Base-by-base conservation (phyloP, 2,329 filamentous ascomycete species). In the Scytalidium sp. region DNA sequence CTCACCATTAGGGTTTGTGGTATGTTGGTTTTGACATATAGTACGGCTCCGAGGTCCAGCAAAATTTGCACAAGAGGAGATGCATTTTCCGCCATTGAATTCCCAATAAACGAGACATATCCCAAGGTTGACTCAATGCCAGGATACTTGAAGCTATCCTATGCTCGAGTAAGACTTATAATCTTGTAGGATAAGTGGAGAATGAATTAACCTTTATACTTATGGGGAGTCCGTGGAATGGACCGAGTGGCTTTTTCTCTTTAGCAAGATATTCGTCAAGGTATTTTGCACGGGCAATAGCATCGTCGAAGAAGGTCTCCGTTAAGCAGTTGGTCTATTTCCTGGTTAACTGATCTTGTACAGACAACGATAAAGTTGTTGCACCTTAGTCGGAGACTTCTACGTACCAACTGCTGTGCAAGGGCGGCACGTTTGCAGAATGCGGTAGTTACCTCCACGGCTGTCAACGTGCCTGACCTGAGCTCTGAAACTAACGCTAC, bases 11-110 rank as follows among this genome's bases (percentile, higher is more conserved):
- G 64, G 0, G 76, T 76, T 51, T 80, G 77, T 1, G 85, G 84
- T 2, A 88, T 71, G 56, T 87, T 88, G 1, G 85, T 87, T 66
- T 88, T 88, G 53, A 78, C 75, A 54, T 87, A 85, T 19, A 85
- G 68, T 0, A 88, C 73, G 1, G 84, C 84, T 1, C 85, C 85
- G 0, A 83, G 70, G n/a, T 71, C 70, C 27, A 77, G 67, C 4
- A 88, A 65, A 1, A 85, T 64, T 2, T 76, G 70, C 1, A 85
- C 77, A 8, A 86, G 67, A 8, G 57, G 60, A 13, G 50, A 52
- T 46, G 19, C 43, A 19, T 59, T 46, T 11, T 54, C 40, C 19
- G 52, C 45, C 19, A 77, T 72, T 2, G 77, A 78, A 46, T 76
- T 70, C 51, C 73, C 68, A 25, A 76, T 79, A 50, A 79, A 71